Percentiles rank a stretch among this genome's conserved stretches.
Conservation (phyloP, 331 rosid species). For the Quercus phellos region DNA sequence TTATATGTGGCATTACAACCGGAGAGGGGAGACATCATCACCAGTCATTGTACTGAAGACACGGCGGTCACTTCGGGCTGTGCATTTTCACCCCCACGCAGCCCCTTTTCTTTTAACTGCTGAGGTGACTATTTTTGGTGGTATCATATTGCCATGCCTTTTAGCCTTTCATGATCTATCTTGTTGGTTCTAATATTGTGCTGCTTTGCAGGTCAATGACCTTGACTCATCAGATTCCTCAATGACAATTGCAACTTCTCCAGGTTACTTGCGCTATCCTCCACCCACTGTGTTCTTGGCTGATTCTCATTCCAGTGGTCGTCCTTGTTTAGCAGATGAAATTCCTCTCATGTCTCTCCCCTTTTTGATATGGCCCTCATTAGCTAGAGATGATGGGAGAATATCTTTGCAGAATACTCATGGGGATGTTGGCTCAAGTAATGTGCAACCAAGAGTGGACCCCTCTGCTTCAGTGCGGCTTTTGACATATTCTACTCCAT, state of each 20-base stretch:
- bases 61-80: constrained; percentile 57
- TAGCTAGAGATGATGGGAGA: constrained; percentile 60
- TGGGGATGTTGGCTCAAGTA: constrained; percentile 46
- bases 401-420: constrained; percentile 44
- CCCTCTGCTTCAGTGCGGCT: constrained; percentile 65
- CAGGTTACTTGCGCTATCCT: constrained; percentile 82
- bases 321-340: constrained; percentile 53
- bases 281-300: constrained; percentile 90
- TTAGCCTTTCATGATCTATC: neutral
- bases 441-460: constrained; percentile 48
- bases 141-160: neutral
- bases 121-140: constrained; percentile 27
- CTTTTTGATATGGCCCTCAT: constrained; percentile 63
- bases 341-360: constrained; percentile 64
- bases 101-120: constrained; percentile 62
- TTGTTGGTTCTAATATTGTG: constrained; percentile 1
- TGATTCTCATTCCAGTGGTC: constrained; percentile 62
- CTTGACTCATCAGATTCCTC: constrained; percentile 87
- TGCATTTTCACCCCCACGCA: constrained; percentile 58
- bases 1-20: constrained; percentile 58
- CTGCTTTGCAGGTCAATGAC: constrained; percentile 72
- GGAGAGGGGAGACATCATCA: constrained; percentile 42
- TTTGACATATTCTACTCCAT: constrained; percentile 56
- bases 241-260: constrained; percentile 83
- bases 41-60: constrained; percentile 53